Evolutionary conservation across 495 filamentous ascomycete genomes (phyloP), one percentile per base, ranked within the genome.

Genomic region (Penicillium mononematosum): DNA sequence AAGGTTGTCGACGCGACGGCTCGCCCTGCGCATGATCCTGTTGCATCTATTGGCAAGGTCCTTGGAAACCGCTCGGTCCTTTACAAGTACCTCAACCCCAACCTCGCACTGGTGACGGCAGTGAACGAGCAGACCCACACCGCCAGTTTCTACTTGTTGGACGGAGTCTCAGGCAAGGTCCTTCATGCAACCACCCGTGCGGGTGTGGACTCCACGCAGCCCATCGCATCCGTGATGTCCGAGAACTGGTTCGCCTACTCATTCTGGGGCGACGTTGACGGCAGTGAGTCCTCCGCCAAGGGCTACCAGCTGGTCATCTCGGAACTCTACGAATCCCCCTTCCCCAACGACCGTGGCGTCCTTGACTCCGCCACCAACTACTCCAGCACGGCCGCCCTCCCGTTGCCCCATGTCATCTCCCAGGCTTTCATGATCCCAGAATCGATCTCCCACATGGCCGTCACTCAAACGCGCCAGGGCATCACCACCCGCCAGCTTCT

Each of bases 241-340:
- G 94, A 98, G 76, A 98, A 99, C 76, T 98, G 92, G 92, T 90
- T 96, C 70, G 78, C 89, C 25, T 96, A 94, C 78, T 87, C 90
- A n/a, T 89, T 92, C 75, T 93, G 81, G 66, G 84, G 81, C 38
- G 80, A 89, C 53, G 75, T 81, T 25, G 51, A 55, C 58, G 65
- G 31, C 32, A 25, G 75, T 3, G 63, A 78, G 24, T 77, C 85
- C 45, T 70, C 83, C 2, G 77, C 90, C 49, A 89, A 88, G 73
- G 92, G 91, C 22, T 93, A 96, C 70, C 89, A 96, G 59, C 83
- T 98, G 20, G 84, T 91, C 42, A 79, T 97, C 7, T 86, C 88
- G 2, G 95, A 98, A 62, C 81, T 97, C 16, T 98, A 90, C 70
- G 95, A 98, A 72, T 96, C 91, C 4, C 77, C 85, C 1, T 63